phyloP scores from a whole-genome alignment of 2,329 filamentous ascomycete species.

The Thermomyces lanuginosus region DNA sequence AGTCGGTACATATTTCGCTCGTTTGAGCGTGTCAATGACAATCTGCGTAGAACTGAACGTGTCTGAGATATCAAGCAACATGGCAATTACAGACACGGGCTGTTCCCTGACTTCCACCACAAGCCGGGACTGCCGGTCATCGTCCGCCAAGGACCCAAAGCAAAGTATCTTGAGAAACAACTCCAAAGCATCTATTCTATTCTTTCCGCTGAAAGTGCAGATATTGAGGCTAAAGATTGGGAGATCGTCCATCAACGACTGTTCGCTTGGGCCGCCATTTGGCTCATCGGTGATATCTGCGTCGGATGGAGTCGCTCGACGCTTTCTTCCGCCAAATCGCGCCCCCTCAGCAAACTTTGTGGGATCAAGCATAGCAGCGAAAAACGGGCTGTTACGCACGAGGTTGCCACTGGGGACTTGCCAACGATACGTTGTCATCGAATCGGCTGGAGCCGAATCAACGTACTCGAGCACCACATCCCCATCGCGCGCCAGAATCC shows the following conservation, averaged over 20 bases:
- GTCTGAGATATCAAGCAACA: slow-evolving; percentile 18
- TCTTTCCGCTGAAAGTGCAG: slow-evolving; percentile 12
- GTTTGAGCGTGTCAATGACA: slow-evolving; percentile 11
- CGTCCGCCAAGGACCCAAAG: slow-evolving; percentile 12
- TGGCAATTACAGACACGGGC: slow-evolving; percentile 17
- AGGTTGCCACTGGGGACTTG: slow-evolving; percentile 19
- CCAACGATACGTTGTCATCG: slow-evolving; percentile 13
- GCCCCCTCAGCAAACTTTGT: slow-evolving; percentile 28
- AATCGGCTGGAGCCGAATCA: slow-evolving; percentile 4
- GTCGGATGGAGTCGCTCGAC: slow-evolving; percentile 6
- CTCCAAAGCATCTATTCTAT: slow-evolving; percentile 18
- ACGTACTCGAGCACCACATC: slow-evolving; percentile 23
- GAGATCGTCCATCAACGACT: slow-evolving; percentile 6
- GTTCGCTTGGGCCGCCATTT: background rate
- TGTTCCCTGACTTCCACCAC: slow-evolving; percentile 13
- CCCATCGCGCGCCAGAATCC: slow-evolving; percentile 14
- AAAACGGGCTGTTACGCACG: slow-evolving; percentile 22
- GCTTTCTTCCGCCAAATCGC: slow-evolving; percentile 14
- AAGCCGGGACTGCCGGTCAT: slow-evolving; percentile 9
- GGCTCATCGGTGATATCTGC: slow-evolving; percentile 1
- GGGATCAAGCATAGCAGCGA: slow-evolving; percentile 24
- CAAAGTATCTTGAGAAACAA: slow-evolving; percentile 19
- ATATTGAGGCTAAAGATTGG: slow-evolving; percentile 16
- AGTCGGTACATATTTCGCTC: slow-evolving; percentile 13
- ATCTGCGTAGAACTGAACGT: slow-evolving; percentile 17